Evolutionary conservation across 1,284 basidiomycete species (phyloP).

Genomic region (Lentinus polychrous): DNA sequence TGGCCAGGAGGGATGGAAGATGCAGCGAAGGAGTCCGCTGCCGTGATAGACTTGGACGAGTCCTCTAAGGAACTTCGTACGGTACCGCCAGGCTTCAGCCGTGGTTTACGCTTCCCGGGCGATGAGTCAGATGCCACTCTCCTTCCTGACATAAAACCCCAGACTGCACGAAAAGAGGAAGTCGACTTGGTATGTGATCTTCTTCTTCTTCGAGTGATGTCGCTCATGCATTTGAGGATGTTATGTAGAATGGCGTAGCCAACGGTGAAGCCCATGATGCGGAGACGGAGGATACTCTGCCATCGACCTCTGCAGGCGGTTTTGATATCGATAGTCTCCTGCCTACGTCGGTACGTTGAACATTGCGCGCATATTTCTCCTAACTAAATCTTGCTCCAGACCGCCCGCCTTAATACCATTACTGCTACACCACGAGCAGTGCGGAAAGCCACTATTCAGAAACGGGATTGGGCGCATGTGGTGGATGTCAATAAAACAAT

Average conservation of each 20-base stretch:
- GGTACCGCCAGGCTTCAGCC: constrained; percentile 54
- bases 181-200: constrained; percentile 6
- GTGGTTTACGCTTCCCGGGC: constrained; percentile 63
- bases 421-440: constrained; percentile 31
- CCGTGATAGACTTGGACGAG: constrained; percentile 27
- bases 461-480: constrained; percentile 97
- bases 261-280: constrained; percentile 16
- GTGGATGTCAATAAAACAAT: constrained; percentile 91
- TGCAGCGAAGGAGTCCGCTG: constrained; percentile 32
- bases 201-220: no score
- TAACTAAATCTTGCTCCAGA: constrained; percentile 10
- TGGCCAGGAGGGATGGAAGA: constrained; percentile 84
- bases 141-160: constrained; percentile 1
- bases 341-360: constrained; percentile 62
- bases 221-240: no score
- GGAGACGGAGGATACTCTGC: constrained; percentile 4
- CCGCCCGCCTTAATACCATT: constrained; percentile 50
- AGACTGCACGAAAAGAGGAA: background rate
- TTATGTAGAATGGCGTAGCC: background rate
- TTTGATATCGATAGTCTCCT: constrained; percentile 77
- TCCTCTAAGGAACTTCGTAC: constrained; percentile 44
- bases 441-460: constrained; percentile 46
- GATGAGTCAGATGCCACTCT: constrained; percentile 41
- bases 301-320: constrained; percentile 14
- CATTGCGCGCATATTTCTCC: background rate